Percentiles rank a stretch among this genome's conserved stretches.
phyloP scores from a whole-genome alignment of 441 rosid genomes.

The Gossypium laxum region DNA sequence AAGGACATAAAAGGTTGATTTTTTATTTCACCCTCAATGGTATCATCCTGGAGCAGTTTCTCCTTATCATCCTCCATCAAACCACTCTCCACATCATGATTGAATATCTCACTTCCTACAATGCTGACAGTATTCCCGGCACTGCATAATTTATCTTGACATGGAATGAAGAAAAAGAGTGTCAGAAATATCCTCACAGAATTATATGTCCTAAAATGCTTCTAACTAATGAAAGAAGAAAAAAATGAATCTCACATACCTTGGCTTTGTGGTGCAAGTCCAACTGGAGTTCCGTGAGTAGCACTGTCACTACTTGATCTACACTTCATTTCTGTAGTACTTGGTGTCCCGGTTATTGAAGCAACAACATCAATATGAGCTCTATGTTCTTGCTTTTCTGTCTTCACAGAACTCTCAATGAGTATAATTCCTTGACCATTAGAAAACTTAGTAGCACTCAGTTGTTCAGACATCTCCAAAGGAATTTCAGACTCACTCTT shows the following conservation, averaged over 20 bases:
- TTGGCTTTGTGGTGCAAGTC: constrained; percentile 7
- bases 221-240: not conserved
- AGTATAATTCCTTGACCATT: not conserved
- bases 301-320: not conserved
- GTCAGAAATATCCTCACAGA: not conserved
- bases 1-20: not conserved
- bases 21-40: not conserved
- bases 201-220: not conserved
- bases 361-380: constrained; percentile 1
- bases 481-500: constrained; percentile 2
- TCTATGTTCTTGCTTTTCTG: not conserved
- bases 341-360: not conserved
- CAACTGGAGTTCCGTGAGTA: not conserved
- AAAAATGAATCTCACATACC: not conserved
- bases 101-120: not conserved
- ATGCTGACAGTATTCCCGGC: constrained; percentile 4
- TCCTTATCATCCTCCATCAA: constrained; percentile 6
- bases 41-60: not conserved
- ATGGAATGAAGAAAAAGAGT: not conserved
- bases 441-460: not conserved
- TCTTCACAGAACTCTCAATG: not conserved
- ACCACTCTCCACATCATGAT: not conserved
- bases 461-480: constrained; percentile 12
- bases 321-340: constrained; percentile 5
- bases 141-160: constrained; percentile 6